Evolutionary conservation across 2,329 filamentous ascomycete species (phyloP), one percentile per base, ranked within the genome.

Genomic region (Sphaceloma murrayae): DNA sequence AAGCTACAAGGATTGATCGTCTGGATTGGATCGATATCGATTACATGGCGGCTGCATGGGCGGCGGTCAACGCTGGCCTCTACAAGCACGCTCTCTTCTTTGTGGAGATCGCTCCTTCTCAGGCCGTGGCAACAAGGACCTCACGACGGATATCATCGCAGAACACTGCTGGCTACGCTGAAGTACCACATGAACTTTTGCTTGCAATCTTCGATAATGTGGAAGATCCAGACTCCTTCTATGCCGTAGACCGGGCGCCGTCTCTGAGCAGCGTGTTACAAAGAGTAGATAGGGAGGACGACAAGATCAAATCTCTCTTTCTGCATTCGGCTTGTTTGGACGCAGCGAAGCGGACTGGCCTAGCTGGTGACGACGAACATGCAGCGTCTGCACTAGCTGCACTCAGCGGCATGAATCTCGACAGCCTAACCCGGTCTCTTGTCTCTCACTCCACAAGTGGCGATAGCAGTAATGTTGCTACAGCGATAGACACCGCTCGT

Each of bases 161-260:
- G 2, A 64, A 68, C 2, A 57, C 69, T 36, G 52, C 52, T 58
- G 68, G 34, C 66, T 78, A 61, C 9, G 57, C 57, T 1, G 52
- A 58, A 19, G 47, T 69, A 18, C 74, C 84, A 5, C 72, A 75
- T 3, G 77, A 84, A 21, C 70, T 93, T 1, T 68, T 96, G 9
- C 71, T 94, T 33, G 69, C 75, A 1, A 88, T 98, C 2, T 98
- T 91, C 59, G 82, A 85, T 57, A 89, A 85, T 49, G 83, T 98
- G 34, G 88, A 95, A 57, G 93, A 99, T 56, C 89, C 88, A 1
- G 91, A 99, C 60, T 82, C 87, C 1, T 98, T 94, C 60, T 98
- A 98, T 58, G 93, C 91, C 3, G 73, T 95, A 5, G 77, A 85
- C 31, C 83, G 93, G 60, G 76, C 77, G 30, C 75, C 86, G 5